phyloP scores from a whole-genome alignment of 2,329 filamentous ascomycete genomes.

The Xylariaceae sp. region DNA sequence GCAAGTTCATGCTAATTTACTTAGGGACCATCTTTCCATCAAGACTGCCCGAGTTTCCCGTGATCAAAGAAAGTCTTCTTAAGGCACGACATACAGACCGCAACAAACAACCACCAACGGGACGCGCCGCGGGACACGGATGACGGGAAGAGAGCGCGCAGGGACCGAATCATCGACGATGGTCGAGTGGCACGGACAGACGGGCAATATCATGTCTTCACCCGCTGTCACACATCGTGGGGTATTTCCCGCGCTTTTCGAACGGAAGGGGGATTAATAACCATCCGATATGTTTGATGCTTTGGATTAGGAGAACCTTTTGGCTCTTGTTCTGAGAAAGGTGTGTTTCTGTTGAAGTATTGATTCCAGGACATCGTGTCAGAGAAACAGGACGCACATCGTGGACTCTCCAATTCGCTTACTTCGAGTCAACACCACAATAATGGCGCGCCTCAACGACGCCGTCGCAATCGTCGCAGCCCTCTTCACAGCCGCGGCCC shows the following conservation, averaged over 20 bases:
- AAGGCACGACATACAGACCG: neutral
- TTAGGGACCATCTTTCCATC: too few species aligned
- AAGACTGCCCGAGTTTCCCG: too few species aligned
- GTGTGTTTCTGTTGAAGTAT: too few species aligned
- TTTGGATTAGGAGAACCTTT: too few species aligned
- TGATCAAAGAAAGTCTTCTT: neutral
- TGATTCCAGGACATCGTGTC: neutral
- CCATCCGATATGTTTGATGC: too few species aligned
- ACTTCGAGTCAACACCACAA: neutral
- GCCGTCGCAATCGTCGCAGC: constrained; percentile 9
- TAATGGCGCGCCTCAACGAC: constrained; percentile 1
- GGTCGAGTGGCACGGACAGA: neutral
- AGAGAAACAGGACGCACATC: neutral
- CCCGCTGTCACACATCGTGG: neutral
- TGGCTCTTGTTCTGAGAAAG: too few species aligned
- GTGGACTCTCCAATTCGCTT: neutral
- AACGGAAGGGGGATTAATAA: too few species aligned
- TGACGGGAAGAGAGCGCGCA: neutral
- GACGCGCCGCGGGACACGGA: neutral
- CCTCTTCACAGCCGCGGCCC: neutral
- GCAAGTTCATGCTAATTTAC: too few species aligned
- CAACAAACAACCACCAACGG: neutral
- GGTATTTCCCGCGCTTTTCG: neutral
- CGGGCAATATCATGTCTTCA: neutral
- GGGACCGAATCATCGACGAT: neutral